Conservation (phyloP, 2,329 filamentous ascomycete genomes). For the Alternaria incomplexa region DNA sequence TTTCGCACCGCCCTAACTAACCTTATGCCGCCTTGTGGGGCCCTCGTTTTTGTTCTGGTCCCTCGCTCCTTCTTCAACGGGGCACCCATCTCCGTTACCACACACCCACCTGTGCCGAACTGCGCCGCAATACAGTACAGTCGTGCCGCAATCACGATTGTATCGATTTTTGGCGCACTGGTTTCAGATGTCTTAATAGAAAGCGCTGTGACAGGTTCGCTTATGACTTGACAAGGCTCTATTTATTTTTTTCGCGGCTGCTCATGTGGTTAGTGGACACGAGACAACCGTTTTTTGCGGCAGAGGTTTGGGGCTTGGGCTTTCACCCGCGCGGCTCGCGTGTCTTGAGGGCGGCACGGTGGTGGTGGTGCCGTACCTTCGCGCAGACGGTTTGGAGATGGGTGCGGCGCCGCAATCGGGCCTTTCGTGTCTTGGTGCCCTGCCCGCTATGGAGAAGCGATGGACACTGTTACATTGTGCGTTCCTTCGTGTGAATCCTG, state of each 20-base stretch:
- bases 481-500: background rate
- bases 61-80: constrained; percentile 1
- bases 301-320: background rate
- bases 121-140: constrained; percentile 15
- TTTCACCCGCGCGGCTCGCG: constrained; percentile 4
- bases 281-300: background rate
- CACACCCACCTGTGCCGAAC: constrained; percentile 1
- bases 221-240: background rate
- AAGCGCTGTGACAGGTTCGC: background rate
- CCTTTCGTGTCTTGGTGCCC: background rate
- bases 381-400: background rate
- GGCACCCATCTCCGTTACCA: constrained; percentile 3
- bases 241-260: background rate
- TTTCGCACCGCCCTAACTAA: background rate
- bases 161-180: constrained; percentile 2
- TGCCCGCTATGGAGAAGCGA: background rate
- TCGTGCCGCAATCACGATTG: constrained; percentile 19
- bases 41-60: constrained; percentile 1
- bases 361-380: background rate
- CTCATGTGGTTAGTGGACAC: background rate
- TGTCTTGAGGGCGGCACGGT: constrained; percentile 3
- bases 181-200: constrained; percentile 3
- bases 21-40: constrained; percentile 1
- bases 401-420: constrained; percentile 1
- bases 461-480: background rate